These are phyloP conservation scores for Colletotrichum chrysophilum DNA, from an alignment of 2,329 filamentous ascomycete species.

Conservation along the genomic window DNA sequence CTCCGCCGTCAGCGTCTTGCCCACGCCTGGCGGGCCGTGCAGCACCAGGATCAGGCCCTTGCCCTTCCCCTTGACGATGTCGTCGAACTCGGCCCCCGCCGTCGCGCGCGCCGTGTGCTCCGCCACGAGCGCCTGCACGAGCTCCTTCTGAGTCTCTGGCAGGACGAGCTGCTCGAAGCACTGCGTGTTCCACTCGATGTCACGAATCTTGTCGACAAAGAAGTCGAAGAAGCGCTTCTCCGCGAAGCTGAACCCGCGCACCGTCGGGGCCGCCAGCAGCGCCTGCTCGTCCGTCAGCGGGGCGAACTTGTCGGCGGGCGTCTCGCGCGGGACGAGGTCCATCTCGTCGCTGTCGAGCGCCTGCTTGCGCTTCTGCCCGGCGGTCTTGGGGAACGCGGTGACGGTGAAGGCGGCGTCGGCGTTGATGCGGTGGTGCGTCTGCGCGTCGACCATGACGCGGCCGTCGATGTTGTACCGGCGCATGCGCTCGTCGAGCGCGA, in stretches of 20 bases:
- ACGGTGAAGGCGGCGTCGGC: slow-evolving; percentile 76
- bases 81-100: slow-evolving; percentile 64
- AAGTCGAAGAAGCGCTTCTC: slow-evolving; percentile 55
- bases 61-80: slow-evolving; percentile 50
- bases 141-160: slow-evolving; percentile 52
- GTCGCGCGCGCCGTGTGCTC: slow-evolving; percentile 50
- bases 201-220: slow-evolving; percentile 47
- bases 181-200: slow-evolving; percentile 52
- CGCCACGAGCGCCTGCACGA: slow-evolving; percentile 67
- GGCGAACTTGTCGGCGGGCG: neutral
- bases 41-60: slow-evolving; percentile 53
- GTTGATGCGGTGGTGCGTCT: slow-evolving; percentile 81
- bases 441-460: slow-evolving; percentile 86
- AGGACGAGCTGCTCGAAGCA: slow-evolving; percentile 56
- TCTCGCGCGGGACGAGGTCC: slow-evolving; percentile 26
- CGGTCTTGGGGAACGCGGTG: slow-evolving; percentile 17
- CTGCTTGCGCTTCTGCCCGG: slow-evolving; percentile 21
- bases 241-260: slow-evolving; percentile 59
- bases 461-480: slow-evolving; percentile 77
- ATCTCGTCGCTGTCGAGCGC: slow-evolving; percentile 21
- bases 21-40: slow-evolving; percentile 52
- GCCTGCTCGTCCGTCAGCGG: slow-evolving; percentile 43
- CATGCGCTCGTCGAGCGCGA: slow-evolving; percentile 29
- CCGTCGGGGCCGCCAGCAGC: slow-evolving; percentile 42
- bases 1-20: slow-evolving; percentile 56